Conservation (phyloP, 352 stramenopile genomes). For the Pythium aquatile region DNA sequence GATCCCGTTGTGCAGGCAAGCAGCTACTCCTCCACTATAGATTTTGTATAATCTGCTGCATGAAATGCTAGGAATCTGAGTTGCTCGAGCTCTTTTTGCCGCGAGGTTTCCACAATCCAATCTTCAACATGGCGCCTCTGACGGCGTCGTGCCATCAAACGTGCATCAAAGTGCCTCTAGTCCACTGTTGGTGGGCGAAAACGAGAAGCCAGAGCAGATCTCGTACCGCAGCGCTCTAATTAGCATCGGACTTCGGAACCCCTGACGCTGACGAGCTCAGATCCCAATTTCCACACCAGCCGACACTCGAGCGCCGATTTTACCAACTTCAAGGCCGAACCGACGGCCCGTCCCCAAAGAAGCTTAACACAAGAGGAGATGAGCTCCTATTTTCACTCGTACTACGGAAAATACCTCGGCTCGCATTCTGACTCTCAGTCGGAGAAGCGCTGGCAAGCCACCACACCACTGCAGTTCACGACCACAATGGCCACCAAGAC, state of each 20-base stretch:
- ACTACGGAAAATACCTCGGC: slow-evolving; percentile 22
- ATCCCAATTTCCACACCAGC: slow-evolving; percentile 6
- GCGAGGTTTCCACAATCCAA: slow-evolving; percentile 3
- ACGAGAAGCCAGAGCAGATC: neutral
- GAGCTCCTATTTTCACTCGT: slow-evolving; percentile 14
- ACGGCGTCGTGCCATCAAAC: slow-evolving; percentile 4
- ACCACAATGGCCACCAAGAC: slow-evolving; percentile 5
- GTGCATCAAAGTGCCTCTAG: slow-evolving; percentile 8
- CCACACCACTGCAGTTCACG: slow-evolving; percentile 9
- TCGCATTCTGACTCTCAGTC: neutral
- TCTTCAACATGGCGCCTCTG: slow-evolving; percentile 25
- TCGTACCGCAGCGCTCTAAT: neutral
- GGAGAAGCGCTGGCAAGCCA: neutral
- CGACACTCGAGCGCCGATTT: neutral
- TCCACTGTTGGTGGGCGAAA: neutral
- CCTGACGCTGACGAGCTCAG: slow-evolving; percentile 4
- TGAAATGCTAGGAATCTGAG: neutral
- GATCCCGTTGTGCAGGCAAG: neutral
- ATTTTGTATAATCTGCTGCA: neutral
- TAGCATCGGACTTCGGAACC: slow-evolving; percentile 13
- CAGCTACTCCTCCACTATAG: neutral
- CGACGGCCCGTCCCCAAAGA: slow-evolving; percentile 12
- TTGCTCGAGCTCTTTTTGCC: neutral
- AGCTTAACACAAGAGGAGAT: slow-evolving; percentile 9
- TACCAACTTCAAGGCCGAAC: slow-evolving; percentile 21